phyloP scores from a whole-genome alignment of 306 rosid genomes.

The Lotus japonicus region DNA sequence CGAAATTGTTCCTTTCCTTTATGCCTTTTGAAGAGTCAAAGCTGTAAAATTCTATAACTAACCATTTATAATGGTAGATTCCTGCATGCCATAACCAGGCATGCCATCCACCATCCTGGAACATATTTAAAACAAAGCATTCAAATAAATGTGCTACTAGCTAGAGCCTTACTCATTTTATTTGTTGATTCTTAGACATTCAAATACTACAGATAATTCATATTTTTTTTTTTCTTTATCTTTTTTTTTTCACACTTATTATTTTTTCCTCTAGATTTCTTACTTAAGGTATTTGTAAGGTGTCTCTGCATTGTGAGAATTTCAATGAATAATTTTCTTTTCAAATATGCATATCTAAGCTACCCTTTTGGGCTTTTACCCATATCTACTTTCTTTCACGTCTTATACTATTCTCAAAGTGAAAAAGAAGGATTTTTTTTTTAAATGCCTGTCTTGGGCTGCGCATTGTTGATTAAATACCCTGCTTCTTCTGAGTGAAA shows the following conservation, averaged over 20 bases:
- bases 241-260: too few relatives aligned
- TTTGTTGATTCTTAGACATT: too few relatives aligned
- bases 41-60: background rate
- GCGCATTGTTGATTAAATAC: background rate
- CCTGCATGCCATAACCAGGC: background rate
- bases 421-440: background rate
- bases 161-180: background rate
- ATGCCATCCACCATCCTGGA: background rate
- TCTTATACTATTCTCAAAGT: background rate
- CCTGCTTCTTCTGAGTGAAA: background rate
- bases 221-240: too few relatives aligned
- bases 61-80: background rate
- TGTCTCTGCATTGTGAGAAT: too few relatives aligned
- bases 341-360: background rate
- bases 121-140: background rate
- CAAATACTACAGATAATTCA: too few relatives aligned
- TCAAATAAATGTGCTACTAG: conserved; percentile 2
- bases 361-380: background rate
- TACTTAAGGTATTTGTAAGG: too few relatives aligned
- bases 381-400: background rate
- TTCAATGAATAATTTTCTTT: background rate
- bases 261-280: too few relatives aligned
- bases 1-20: conserved; percentile 19
- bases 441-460: background rate
- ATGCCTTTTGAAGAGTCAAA: conserved; percentile 24